Conservation (phyloP, 148 eudicot genomes). For the Arctostaphylos glauca region DNA sequence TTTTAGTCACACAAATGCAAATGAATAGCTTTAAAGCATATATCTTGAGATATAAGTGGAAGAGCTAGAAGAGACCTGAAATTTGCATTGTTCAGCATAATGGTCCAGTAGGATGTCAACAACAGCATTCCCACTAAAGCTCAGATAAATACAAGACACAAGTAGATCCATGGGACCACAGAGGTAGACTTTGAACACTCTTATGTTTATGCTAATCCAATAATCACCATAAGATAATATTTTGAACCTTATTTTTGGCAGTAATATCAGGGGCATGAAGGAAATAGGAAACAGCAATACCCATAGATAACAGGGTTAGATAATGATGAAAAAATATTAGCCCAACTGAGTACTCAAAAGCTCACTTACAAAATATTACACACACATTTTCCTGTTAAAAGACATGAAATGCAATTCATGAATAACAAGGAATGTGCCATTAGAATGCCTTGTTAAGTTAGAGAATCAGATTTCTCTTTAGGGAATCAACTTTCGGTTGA, state of each 20-base stretch:
- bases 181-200: background rate
- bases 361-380: background rate
- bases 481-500: background rate
- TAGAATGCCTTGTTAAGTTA: background rate
- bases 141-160: background rate
- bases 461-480: background rate
- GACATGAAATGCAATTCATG: background rate
- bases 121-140: background rate
- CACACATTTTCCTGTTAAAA: background rate
- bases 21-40: background rate
- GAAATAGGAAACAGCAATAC: background rate
- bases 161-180: background rate
- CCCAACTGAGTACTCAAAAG: background rate
- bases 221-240: background rate
- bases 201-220: background rate
- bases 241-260: background rate
- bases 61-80: background rate
- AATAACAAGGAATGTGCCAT: background rate
- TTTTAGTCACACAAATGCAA: background rate
- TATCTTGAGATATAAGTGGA: background rate
- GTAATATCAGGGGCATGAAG: background rate
- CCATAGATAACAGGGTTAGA: background rate
- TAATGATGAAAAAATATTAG: background rate
- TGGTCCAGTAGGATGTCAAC: background rate
- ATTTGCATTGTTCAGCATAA: background rate